phyloP scores from a whole-genome alignment of 2,329 filamentous ascomycete species.

The Cordyceps cicadae region DNA sequence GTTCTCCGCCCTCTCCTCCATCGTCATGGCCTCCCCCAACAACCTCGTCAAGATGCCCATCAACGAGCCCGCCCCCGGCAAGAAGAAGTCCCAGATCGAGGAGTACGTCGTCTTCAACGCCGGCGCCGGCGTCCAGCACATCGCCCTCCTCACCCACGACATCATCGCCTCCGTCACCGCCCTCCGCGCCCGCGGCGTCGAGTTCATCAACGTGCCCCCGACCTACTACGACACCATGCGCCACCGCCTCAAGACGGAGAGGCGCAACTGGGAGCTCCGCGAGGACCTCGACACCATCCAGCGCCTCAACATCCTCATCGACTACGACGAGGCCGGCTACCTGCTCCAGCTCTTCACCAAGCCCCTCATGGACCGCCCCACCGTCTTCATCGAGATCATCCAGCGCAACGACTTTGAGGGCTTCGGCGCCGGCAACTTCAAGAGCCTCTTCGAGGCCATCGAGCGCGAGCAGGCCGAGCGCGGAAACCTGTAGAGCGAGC shows the following conservation, averaged over 20 bases:
- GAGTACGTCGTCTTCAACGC: conserved; percentile 88
- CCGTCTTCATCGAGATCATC: conserved; percentile 94
- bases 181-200: conserved; percentile 76
- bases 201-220: conserved; percentile 84
- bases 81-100: conserved; percentile 90
- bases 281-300: conserved; percentile 75
- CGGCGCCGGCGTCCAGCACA: conserved; percentile 86
- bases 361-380: conserved; percentile 88
- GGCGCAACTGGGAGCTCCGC: conserved; percentile 53
- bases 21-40: conserved; percentile 84
- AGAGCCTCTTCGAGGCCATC: conserved; percentile 89
- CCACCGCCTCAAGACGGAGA: conserved; percentile 58
- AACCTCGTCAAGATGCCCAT: conserved; percentile 95
- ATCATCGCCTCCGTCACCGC: conserved; percentile 72
- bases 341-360: conserved; percentile 70
- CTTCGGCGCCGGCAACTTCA: conserved; percentile 94
- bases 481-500: conserved; percentile 65
- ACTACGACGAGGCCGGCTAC: conserved; percentile 91
- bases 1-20: conserved; percentile 77
- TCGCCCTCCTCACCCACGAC: conserved; percentile 73
- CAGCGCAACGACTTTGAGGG: conserved; percentile 85
- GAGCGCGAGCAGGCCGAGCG: conserved; percentile 83
- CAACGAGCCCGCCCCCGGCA: conserved; percentile 86
- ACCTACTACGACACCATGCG: conserved; percentile 79
- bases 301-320: conserved; percentile 78